A percentile compares a stretch with the other conserved stretches of the same genome.
Evolutionary conservation across 148 eudicot species (phyloP).

Genomic region (Rhododendron ferrugineum): DNA sequence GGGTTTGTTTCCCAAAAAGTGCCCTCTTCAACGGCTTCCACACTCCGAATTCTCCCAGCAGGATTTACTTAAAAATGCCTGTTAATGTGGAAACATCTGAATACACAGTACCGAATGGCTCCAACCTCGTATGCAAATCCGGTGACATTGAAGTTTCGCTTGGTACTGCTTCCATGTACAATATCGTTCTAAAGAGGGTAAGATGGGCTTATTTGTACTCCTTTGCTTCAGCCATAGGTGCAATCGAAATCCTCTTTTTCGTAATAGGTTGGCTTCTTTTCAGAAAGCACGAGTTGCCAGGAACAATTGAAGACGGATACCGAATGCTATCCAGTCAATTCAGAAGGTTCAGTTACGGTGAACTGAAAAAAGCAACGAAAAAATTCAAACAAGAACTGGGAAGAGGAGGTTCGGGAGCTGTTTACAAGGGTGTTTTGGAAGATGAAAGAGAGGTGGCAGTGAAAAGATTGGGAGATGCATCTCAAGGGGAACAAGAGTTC

Average conservation of each 20-base stretch:
- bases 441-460: slow-evolving; percentile 53
- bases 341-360: slow-evolving; percentile 45
- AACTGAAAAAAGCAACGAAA: slow-evolving; percentile 41
- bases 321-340: slow-evolving; percentile 46
- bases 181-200: slow-evolving; percentile 14
- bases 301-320: slow-evolving; percentile 50
- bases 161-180: slow-evolving; percentile 17
- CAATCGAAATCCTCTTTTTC: slow-evolving; percentile 29
- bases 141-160: not conserved
- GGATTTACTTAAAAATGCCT: slow-evolving; percentile 40
- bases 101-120: slow-evolving; percentile 15
- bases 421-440: slow-evolving; percentile 42
- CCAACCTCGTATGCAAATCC: slow-evolving; percentile 21
- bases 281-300: slow-evolving; percentile 30
- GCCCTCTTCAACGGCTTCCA: slow-evolving; percentile 42
- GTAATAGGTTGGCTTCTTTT: slow-evolving; percentile 41
- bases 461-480: slow-evolving; percentile 42
- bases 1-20: slow-evolving; percentile 36
- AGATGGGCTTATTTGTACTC: slow-evolving; percentile 52
- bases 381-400: slow-evolving; percentile 47
- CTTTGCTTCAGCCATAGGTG: slow-evolving; percentile 34
- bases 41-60: slow-evolving; percentile 27
- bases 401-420: slow-evolving; percentile 49
- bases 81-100: slow-evolving; percentile 9
- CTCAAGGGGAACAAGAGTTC: slow-evolving; percentile 55